Conservation (phyloP, 1,284 basidiomycete genomes). For the Ustilago crameri region DNA sequence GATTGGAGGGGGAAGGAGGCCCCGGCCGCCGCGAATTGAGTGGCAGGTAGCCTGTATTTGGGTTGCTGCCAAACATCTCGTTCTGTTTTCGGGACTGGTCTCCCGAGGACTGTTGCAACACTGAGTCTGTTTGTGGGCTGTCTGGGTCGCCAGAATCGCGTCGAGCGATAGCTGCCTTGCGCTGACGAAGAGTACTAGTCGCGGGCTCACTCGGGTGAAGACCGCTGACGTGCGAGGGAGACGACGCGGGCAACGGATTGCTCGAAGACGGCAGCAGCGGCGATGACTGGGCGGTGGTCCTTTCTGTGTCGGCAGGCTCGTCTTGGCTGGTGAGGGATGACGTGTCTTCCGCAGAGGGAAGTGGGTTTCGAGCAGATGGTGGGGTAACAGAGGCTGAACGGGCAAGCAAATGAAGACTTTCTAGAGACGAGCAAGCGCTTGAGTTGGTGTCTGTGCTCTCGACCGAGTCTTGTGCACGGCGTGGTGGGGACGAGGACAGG, state of each 20-base stretch:
- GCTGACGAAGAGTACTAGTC: constrained; percentile 26
- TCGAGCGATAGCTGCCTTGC: constrained; percentile 7
- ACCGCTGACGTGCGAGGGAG: constrained; percentile 2
- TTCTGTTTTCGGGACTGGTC: constrained; percentile 2
- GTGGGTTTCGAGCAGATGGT: too few species aligned
- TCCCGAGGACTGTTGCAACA: neutral
- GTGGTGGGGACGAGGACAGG: neutral
- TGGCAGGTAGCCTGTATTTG: constrained; percentile 39
- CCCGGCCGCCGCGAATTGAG: constrained; percentile 30
- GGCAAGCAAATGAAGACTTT: too few species aligned
- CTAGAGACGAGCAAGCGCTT: too few species aligned
- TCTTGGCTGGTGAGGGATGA: neutral
- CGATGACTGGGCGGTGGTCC: neutral
- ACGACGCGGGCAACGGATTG: constrained; percentile 1
- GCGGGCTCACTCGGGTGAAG: neutral
- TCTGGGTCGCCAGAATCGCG: neutral
- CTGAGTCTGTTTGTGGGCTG: neutral
- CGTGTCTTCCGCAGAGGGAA: too few species aligned
- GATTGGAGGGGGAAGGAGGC: constrained; percentile 25
- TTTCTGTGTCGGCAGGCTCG: neutral
- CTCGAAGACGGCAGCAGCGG: neutral
- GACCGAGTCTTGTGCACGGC: too few species aligned
- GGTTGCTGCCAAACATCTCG: constrained; percentile 38
- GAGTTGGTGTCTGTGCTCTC: too few species aligned
- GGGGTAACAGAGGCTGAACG: too few species aligned